A percentile compares a stretch with the other conserved stretches of the same genome.
phyloP scores from a whole-genome alignment of 1,139 yeast genomes.

The Candida sp. region DNA sequence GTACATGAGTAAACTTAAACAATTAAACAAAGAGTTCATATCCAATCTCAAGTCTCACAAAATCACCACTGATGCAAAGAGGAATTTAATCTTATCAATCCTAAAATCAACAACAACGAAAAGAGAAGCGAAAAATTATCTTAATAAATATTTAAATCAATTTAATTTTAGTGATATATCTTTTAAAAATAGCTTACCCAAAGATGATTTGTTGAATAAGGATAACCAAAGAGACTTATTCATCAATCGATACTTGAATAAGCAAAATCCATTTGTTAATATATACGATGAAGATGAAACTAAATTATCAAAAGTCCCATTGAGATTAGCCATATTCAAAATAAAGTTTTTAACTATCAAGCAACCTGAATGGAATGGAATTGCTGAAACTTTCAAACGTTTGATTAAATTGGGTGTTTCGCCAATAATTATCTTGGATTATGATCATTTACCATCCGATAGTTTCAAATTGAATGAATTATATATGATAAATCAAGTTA shows the following conservation, averaged over 20 bases:
- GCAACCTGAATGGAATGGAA: slow-evolving; percentile 32
- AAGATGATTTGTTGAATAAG: slow-evolving; percentile 13
- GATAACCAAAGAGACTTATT: slow-evolving; percentile 35
- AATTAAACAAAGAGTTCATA: slow-evolving; percentile 30
- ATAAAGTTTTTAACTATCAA: slow-evolving; percentile 36
- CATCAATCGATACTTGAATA: slow-evolving; percentile 38
- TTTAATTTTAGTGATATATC: slow-evolving; percentile 23
- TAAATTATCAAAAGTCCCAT: slow-evolving; percentile 33
- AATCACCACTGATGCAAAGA: slow-evolving; percentile 32
- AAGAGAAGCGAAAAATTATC: slow-evolving; percentile 66
- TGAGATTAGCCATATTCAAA: slow-evolving; percentile 51
- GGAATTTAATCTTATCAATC: slow-evolving; percentile 63
- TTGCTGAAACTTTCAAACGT: slow-evolving; percentile 47
- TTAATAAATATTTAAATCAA: slow-evolving; percentile 54
- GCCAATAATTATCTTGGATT: slow-evolving; percentile 32
- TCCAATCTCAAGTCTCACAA: slow-evolving; percentile 37
- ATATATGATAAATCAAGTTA: slow-evolving; percentile 32
- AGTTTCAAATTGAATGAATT: slow-evolving; percentile 30
- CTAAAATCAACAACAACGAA: slow-evolving; percentile 74
- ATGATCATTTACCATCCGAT: slow-evolving; percentile 24
- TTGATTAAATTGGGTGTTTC: slow-evolving; percentile 49
- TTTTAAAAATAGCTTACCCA: slow-evolving; percentile 7
- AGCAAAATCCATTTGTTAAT: slow-evolving; percentile 29
- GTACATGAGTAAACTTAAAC: slow-evolving; percentile 29
- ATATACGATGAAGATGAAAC: slow-evolving; percentile 32